A percentile compares a stretch with the other conserved stretches of the same genome.
Evolutionary conservation across 2,329 filamentous ascomycete genomes (phyloP).

Genomic region (Torrubiella hemipterigena): DNA sequence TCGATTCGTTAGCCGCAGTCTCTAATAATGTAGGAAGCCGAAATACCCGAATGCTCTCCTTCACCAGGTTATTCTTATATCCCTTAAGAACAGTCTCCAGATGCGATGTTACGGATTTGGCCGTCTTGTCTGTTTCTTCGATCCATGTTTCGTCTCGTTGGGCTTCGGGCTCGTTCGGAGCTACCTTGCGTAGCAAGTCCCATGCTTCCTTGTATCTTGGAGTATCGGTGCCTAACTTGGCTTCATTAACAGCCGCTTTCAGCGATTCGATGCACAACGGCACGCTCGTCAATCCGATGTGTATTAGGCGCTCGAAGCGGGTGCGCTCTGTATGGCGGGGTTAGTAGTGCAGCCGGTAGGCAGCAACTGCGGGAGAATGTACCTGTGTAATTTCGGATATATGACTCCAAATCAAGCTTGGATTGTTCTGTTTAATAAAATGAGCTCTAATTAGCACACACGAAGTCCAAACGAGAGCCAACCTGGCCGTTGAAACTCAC

Average conservation of each 20-base stretch:
- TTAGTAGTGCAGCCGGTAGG: constrained; percentile 1
- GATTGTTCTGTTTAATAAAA: constrained; percentile 57
- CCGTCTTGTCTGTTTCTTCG: constrained; percentile 51
- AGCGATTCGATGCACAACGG: constrained; percentile 70
- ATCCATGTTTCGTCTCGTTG: constrained; percentile 62
- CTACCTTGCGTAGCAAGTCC: constrained; percentile 49
- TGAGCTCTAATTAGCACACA: too few relatives aligned
- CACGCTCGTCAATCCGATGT: constrained; percentile 70
- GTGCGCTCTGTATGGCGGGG: constrained; percentile 51
- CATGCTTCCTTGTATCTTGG: constrained; percentile 58
- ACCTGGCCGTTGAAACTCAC: not conserved
- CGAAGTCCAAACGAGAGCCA: constrained; percentile 6
- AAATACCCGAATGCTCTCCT: constrained; percentile 81
- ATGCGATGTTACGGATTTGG: constrained; percentile 59
- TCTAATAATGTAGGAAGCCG: not conserved
- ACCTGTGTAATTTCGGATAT: constrained; percentile 85
- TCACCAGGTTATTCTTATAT: constrained; percentile 95
- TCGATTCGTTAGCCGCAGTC: constrained; percentile 6
- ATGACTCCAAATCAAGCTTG: constrained; percentile 84
- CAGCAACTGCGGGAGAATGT: constrained; percentile 12
- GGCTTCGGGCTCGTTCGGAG: constrained; percentile 57
- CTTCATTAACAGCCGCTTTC: constrained; percentile 62
- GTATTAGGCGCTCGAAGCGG: constrained; percentile 65
- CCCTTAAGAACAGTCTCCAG: constrained; percentile 77
- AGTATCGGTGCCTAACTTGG: constrained; percentile 66